Evolutionary conservation across 106 monocot genomes (phyloP), one percentile per base, ranked within the genome.

Genomic region (Gastrodia elata): DNA sequence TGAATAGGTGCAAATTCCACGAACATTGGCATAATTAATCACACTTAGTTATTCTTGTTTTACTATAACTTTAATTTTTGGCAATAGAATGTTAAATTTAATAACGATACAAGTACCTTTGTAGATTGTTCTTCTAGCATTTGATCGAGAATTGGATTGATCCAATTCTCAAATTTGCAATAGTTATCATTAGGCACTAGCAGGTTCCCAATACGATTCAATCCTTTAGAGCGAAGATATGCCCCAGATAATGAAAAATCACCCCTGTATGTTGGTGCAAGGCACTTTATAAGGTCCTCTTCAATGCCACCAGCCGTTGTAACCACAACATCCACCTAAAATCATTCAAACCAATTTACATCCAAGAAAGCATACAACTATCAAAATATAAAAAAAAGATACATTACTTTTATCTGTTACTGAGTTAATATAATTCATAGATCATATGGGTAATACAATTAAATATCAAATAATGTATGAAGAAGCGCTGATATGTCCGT

Each of bases 151-250:
- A 90, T 88, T 49, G 97, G 97, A 76, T 86, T 90, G 43, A 97
- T 86, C 97, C 97, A 97, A 75, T 97, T 88, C 74, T 97, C 97
- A 85, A 97, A 97, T 82, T 87, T 93, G 88, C 97, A 97, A 77
- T 97, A 97, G 72, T 97, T 97, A 67, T 93, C 90, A 87, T 97
- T 97, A 69, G 97, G 97, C 37, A 97, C 92, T 84, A 97, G 76
- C 35, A 97, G 71, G 68, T 93, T 97, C 46, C 92, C 97, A 67
- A 97, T 97, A 20, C 97, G 82, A 83, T 97, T 97, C 65, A 97
- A 86, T 65, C 97, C 97, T 77, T 90, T 97, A 30, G 97, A 92
- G 30, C 97, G 89, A 70, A 97, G 72, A 32, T 38, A 52, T 10
- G 88, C 75, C 61, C 92, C 97, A 75, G 90, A 80, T 26, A 93